phyloP scores from a whole-genome alignment of 345 rosid species.

The Mangifera indica region DNA sequence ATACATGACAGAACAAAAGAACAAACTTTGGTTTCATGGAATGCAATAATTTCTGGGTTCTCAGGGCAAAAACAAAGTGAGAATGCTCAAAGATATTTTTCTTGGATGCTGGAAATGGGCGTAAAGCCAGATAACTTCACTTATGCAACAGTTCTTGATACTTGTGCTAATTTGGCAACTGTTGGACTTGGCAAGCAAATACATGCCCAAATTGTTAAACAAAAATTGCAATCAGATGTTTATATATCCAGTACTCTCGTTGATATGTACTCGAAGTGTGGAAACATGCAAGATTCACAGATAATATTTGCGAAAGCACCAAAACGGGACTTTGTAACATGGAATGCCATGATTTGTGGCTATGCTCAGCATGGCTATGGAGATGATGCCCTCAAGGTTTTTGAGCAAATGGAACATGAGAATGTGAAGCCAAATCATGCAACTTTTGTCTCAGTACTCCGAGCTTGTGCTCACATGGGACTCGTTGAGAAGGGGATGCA shows the following conservation, averaged over 20 bases:
- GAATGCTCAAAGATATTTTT: slow-evolving; percentile 68
- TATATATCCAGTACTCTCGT: slow-evolving; percentile 87
- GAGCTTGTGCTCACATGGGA: slow-evolving; percentile 93
- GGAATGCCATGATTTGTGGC: slow-evolving; percentile 94
- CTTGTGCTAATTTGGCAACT: slow-evolving; percentile 83
- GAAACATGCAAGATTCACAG: slow-evolving; percentile 70
- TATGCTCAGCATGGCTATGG: slow-evolving; percentile 88
- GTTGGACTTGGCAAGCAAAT: slow-evolving; percentile 81
- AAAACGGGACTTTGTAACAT: slow-evolving; percentile 72
- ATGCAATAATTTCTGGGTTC: slow-evolving; percentile 83
- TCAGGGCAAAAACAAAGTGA: slow-evolving; percentile 67
- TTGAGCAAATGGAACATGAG: slow-evolving; percentile 53
- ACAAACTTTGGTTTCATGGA: slow-evolving; percentile 63
- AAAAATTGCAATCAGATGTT: slow-evolving; percentile 65
- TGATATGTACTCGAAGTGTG: slow-evolving; percentile 96
- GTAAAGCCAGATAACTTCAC: slow-evolving; percentile 78
- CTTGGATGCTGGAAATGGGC: slow-evolving; percentile 63
- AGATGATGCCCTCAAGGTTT: slow-evolving; percentile 64
- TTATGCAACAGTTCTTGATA: slow-evolving; percentile 79
- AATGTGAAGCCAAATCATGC: slow-evolving; percentile 71
- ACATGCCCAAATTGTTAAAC: slow-evolving; percentile 77
- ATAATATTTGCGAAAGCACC: slow-evolving; percentile 66
- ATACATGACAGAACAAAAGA: slow-evolving; percentile 58
- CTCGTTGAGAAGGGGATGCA: slow-evolving; percentile 54
- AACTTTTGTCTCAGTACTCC: slow-evolving; percentile 83